A percentile compares a stretch with the other conserved stretches of the same genome.
Evolutionary conservation across 2,329 filamentous ascomycete genomes (phyloP).

Genomic region (Dactylella cylindrospora): DNA sequence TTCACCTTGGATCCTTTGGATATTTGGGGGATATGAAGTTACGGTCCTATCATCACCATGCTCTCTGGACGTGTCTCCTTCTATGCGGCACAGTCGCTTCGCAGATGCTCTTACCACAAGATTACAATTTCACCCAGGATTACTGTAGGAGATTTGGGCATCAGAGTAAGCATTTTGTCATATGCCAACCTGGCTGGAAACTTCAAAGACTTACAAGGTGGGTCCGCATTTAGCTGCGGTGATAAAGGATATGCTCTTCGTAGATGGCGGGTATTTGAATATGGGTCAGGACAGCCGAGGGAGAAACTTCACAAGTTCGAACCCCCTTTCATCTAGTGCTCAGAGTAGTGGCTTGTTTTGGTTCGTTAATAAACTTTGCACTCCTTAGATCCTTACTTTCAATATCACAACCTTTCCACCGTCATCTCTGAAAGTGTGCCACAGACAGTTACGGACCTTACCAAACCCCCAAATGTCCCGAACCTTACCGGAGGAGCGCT

Average conservation of each 20-base stretch:
- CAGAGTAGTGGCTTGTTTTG: constrained; percentile 38
- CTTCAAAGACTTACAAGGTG: constrained; percentile 3
- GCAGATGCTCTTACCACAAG: not conserved
- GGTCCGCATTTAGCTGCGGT: constrained; percentile 54
- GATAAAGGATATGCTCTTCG: constrained; percentile 62
- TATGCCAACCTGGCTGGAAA: not conserved
- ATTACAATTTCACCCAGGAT: constrained; percentile 71
- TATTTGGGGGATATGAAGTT: too few relatives aligned
- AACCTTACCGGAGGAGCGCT: constrained; percentile 57
- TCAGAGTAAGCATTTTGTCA: constrained; percentile 53
- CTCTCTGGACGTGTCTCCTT: too few relatives aligned
- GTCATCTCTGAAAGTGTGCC: constrained; percentile 53
- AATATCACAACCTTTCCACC: constrained; percentile 61
- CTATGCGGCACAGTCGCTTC: too few relatives aligned
- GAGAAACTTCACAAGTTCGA: constrained; percentile 62
- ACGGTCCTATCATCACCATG: too few relatives aligned
- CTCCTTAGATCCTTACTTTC: constrained; percentile 57
- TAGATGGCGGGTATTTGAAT: constrained; percentile 63
- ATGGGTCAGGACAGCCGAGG: constrained; percentile 49
- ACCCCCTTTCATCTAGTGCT: not conserved
- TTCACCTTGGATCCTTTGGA: too few relatives aligned
- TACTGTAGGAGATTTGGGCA: constrained; percentile 61
- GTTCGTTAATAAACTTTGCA: not conserved
- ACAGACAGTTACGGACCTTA: constrained; percentile 60
- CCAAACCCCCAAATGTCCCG: constrained; percentile 62